Evolutionary conservation across 441 rosid species (phyloP).

Genomic region (Pelargonium myrrhifolium): DNA sequence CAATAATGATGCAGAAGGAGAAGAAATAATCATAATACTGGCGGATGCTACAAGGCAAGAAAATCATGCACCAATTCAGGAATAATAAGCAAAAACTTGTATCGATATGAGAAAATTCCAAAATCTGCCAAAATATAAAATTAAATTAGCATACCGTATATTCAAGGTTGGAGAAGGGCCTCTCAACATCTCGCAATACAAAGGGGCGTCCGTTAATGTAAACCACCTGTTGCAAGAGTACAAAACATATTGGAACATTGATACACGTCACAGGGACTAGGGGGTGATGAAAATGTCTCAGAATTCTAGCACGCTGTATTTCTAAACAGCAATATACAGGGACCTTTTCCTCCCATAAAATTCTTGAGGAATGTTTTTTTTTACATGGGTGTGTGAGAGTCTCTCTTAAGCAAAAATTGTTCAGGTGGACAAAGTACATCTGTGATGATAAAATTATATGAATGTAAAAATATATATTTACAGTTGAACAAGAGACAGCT

Average conservation of each 20-base stretch:
- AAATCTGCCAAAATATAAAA: constrained; percentile 9
- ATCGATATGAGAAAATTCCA: not conserved
- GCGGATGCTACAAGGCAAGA: not conserved
- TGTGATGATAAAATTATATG: not conserved
- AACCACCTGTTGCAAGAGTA: constrained; percentile 55
- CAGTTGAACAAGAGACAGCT: not conserved
- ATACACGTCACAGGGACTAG: not conserved
- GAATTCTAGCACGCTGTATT: constrained; percentile 1
- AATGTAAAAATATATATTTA: not conserved
- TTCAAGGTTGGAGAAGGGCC: constrained; percentile 95
- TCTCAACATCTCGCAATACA: constrained; percentile 94
- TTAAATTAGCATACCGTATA: constrained; percentile 56
- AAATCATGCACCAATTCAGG: constrained; percentile 4
- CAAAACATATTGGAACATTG: constrained; percentile 12
- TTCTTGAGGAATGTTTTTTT: not conserved
- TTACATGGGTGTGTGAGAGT: too few species aligned
- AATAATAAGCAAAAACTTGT: not conserved
- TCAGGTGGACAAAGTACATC: not conserved
- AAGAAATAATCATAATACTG: not conserved
- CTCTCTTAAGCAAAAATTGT: not conserved
- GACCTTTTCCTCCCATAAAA: not conserved
- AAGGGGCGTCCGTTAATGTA: constrained; percentile 94
- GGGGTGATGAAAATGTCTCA: not conserved
- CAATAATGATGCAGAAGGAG: not conserved
- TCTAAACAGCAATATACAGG: not conserved